These are phyloP conservation scores for Galium porrigens DNA, from an alignment of 305 asterid species.

Conservation along the genomic window DNA sequence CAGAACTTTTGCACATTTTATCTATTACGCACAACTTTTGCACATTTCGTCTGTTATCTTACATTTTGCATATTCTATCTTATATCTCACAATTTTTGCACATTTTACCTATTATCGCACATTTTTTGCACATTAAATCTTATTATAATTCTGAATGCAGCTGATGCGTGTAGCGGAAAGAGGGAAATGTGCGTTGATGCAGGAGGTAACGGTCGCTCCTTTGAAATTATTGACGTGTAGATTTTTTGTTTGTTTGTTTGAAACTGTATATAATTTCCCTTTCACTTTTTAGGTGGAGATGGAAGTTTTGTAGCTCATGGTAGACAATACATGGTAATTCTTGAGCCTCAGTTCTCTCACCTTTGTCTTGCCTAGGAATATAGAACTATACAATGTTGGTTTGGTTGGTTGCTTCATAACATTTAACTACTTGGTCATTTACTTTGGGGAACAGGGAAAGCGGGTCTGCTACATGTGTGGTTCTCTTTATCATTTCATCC, in stretches of 20 bases:
- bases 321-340: conserved; percentile 45
- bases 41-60: no score
- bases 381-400: not conserved
- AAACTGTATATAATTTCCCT: conserved; percentile 13
- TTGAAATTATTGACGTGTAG: not conserved
- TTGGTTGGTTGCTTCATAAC: not conserved
- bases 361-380: not conserved
- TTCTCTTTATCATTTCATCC: conserved; percentile 67
- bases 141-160: conserved; percentile 20
- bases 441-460: conserved; percentile 31
- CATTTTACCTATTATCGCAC: not conserved
- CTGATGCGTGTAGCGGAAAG: conserved; percentile 24
- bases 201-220: conserved; percentile 26
- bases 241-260: not conserved
- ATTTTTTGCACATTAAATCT: not conserved
- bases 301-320: conserved; percentile 27
- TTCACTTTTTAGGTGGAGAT: conserved; percentile 36
- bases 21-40: no score
- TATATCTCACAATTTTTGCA: not conserved
- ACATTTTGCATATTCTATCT: no score
- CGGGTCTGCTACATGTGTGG: conserved; percentile 64
- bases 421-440: conserved; percentile 1
- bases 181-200: conserved; percentile 23
- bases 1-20: no score
- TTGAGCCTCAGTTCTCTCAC: not conserved